Evolutionary conservation across 306 rosid genomes (phyloP).

Genomic region (Acacia acuminata): DNA sequence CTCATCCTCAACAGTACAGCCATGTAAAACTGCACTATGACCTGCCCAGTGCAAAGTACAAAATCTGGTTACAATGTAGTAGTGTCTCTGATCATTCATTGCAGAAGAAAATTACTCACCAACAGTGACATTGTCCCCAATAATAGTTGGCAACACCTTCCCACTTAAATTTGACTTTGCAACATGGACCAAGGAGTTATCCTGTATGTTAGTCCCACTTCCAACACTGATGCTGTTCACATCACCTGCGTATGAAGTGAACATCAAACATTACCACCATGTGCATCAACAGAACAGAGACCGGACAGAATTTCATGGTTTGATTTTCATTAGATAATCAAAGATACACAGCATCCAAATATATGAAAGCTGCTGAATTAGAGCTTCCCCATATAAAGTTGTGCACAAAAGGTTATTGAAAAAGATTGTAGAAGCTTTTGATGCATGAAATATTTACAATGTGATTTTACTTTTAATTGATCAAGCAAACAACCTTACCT

Average conservation of each 20-base stretch:
- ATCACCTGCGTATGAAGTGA: slow-evolving; percentile 58
- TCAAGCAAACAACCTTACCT: slow-evolving; percentile 49
- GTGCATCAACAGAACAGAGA: neutral
- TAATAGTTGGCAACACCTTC: slow-evolving; percentile 85
- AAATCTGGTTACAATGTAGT: neutral
- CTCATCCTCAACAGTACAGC: slow-evolving; percentile 91
- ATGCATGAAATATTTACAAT: neutral
- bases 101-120: slow-evolving; percentile 54
- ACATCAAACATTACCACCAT: neutral
- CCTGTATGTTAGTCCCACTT: slow-evolving; percentile 91
- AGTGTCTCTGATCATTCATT: slow-evolving; percentile 24
- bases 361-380: slow-evolving; percentile 13
- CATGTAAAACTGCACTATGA: slow-evolving; percentile 88
- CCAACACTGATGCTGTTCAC: slow-evolving; percentile 89
- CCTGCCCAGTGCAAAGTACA: slow-evolving; percentile 46
- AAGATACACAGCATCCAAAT: slow-evolving; percentile 18
- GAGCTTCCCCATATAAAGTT: neutral
- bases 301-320: neutral
- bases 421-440: neutral
- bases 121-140: slow-evolving; percentile 87
- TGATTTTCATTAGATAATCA: neutral
- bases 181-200: slow-evolving; percentile 91
- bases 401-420: neutral
- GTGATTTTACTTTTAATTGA: neutral
- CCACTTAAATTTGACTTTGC: slow-evolving; percentile 88